Base-by-base conservation (phyloP, 202 grass and related monocot species). In the Carex sylvatica region DNA sequence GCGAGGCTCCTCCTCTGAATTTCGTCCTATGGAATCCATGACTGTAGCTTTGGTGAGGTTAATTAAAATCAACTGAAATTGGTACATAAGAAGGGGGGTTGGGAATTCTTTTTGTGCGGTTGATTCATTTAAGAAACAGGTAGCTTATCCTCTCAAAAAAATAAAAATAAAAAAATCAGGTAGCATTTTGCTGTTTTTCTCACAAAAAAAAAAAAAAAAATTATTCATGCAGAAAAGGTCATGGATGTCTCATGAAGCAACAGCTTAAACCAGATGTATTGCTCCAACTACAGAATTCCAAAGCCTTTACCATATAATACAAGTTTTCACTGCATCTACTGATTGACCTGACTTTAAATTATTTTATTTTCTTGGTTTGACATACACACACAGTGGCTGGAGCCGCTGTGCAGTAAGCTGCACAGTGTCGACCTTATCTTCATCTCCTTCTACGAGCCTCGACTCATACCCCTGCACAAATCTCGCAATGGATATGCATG, bases 401-500 rank as follows among this genome's bases (percentile, higher is more conserved):
- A 94, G 88, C 61, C 85, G 88, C 75, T 84, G 85, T 77, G 74
- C 83, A 3, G 90, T 98, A 58, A 94, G 90, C 47, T 88, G 90
- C 61, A 93, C 40, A 14, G 92, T 94, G 84, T 87, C 92, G 0
- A 87, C 85, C 19, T 91, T 68, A 33, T 83, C 94, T 81, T 83
- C 87, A 23, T 97, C 94, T 42, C 92, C 94, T 82, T 91, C 92
- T 62, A 78, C 82, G 35, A 92, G 94, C 83, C 74, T 89, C 92
- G 90, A 97, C 1, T 77, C 9, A 19, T 94, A 92, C 19, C 89
- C 92, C 59, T 92, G 94, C 73, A 94, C 88, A 19, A 97, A 82
- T 15, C 92, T 88, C 1, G 80, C 92, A 0, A 94, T 85, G 61
- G 92, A 83, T 0, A 73, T 19, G 65, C 90, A 94, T 33, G 90